Conservation (phyloP, 345 rosid genomes). For the Brassica carinata region DNA sequence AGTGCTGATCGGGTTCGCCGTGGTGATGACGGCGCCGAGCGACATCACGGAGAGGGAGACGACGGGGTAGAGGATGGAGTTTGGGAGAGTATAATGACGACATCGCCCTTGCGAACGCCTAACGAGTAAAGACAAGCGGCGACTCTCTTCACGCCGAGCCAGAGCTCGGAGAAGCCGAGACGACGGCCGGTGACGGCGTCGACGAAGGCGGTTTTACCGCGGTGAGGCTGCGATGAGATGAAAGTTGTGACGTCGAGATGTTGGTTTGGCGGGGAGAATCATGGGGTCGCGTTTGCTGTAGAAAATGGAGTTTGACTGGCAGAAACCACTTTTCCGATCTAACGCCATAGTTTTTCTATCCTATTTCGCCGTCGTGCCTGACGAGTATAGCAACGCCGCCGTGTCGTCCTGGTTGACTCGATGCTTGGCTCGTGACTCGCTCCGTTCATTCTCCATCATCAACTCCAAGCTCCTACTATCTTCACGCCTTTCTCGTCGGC, state of each 20-base stretch:
- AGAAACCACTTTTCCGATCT: constrained; percentile 56
- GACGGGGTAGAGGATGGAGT: constrained; percentile 82
- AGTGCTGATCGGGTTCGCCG: constrained; percentile 86
- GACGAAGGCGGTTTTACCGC: constrained; percentile 69
- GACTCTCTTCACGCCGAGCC: constrained; percentile 74
- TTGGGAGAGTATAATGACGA: constrained; percentile 74
- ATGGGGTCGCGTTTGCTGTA: constrained; percentile 73
- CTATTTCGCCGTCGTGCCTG: constrained; percentile 88
- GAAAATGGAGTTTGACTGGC: constrained; percentile 54
- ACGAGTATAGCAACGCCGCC: constrained; percentile 84
- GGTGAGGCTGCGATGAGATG: constrained; percentile 75
- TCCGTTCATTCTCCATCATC: constrained; percentile 48
- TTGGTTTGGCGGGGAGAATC: constrained; percentile 54
- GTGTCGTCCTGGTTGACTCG: constrained; percentile 74
- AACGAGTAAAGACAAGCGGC: constrained; percentile 52
- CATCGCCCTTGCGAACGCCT: constrained; percentile 80
- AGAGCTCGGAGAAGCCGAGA: constrained; percentile 63
- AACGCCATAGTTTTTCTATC: background rate
- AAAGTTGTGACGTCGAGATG: constrained; percentile 71
- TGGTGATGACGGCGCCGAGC: constrained; percentile 86
- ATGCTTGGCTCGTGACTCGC: constrained; percentile 47
- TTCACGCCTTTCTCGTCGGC: constrained; percentile 14
- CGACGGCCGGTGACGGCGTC: constrained; percentile 72
- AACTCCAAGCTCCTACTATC: constrained; percentile 46
- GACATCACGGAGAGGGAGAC: constrained; percentile 90